phyloP scores from a whole-genome alignment of 345 rosid genomes.

The Eucalyptus victrix region DNA sequence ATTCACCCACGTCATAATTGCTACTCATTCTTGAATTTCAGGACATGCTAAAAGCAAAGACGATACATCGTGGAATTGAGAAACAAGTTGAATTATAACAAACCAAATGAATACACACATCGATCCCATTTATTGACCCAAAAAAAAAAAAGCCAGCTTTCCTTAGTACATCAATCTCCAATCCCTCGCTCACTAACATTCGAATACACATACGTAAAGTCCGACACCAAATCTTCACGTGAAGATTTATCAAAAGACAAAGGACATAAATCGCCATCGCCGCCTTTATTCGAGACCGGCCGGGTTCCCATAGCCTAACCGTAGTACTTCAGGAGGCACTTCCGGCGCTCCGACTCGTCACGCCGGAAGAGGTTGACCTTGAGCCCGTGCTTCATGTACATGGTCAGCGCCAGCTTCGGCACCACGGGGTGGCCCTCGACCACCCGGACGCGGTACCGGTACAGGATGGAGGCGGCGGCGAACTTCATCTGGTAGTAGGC shows the following conservation, averaged over 20 bases:
- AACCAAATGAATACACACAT: background rate
- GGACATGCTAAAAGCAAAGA: background rate
- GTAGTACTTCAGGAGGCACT: background rate
- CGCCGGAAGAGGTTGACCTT: conserved; percentile 38
- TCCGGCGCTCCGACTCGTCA: conserved; percentile 8
- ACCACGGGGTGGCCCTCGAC: conserved; percentile 39
- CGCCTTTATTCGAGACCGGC: background rate
- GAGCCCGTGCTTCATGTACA: conserved; percentile 90
- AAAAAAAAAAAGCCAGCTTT: background rate
- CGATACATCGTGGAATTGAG: background rate
- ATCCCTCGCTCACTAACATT: background rate
- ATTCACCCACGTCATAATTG: background rate
- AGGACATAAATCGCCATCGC: background rate
- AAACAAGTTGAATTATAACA: background rate
- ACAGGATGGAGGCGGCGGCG: conserved; percentile 61
- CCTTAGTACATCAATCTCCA: background rate
- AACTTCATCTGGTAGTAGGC: conserved; percentile 92
- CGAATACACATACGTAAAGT: background rate
- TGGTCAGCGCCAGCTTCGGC: conserved; percentile 76
- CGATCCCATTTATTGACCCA: background rate
- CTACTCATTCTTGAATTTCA: background rate
- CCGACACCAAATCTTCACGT: background rate
- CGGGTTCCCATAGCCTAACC: background rate
- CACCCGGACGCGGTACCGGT: conserved; percentile 44
- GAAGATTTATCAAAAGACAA: background rate